Evolutionary conservation across 2,329 filamentous ascomycete species (phyloP), one percentile per base, ranked within the genome.

Genomic region (Saccharata proteae): DNA sequence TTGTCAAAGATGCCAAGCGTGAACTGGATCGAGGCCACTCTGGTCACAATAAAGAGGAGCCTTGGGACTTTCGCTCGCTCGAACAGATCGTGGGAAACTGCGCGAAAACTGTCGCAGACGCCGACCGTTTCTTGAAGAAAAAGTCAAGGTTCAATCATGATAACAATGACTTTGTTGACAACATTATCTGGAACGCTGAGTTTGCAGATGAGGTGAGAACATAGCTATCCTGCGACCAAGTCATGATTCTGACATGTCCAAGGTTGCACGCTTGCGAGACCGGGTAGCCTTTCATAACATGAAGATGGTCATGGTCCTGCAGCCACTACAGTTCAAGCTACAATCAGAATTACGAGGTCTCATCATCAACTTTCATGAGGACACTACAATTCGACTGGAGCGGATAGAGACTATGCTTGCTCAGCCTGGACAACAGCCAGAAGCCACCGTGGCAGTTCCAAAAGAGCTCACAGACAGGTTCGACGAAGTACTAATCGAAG

Each of bases 51-150:
- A 31, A 34, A 11, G 25, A 33, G 5, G n/a, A 25, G 12, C 8
- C 16, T 13, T 37, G 30, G 15, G 37, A 41, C 19, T 11, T 34
- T 6, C 30, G 29, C 8, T 34, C 37, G 1, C 24, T 43, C 12
- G 28, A 28, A 17, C 36, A 40, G 26, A 43, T 43, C 24, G 36
- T 42, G 23, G 41, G 41, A 14, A 35, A 43, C 20, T 43, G 39
- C 26, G 15, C 22, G 9, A 16, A 32, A 12, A 43, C 41, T 2
- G 12, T 43, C 3, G 31, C 37, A 21, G 41, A 40, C 12, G 40
- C 40, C 28, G 29, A 37, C 16, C 12, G 26, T 6, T 34, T 41
- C 7, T 34, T 43, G 15, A 26, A 39, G 11, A 38, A 42, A 16
- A 36, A 35, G 6, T 15, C 16, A 2, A 38, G 41, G 17, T 40